phyloP scores from a whole-genome alignment of 2,329 filamentous ascomycete genomes.

The Fusarium beomiforme region DNA sequence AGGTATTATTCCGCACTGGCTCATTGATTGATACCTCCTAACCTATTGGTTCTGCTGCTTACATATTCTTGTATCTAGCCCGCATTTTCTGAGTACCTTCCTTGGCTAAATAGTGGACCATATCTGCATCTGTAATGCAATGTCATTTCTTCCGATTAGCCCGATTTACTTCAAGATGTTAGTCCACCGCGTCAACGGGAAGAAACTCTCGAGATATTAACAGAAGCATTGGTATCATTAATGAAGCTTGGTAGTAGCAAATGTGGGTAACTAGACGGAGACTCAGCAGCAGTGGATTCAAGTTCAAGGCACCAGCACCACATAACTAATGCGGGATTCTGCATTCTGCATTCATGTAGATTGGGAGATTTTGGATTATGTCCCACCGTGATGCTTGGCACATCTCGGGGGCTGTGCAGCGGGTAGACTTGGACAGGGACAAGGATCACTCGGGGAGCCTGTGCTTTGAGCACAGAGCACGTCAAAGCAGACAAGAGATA shows the following conservation, averaged over 20 bases:
- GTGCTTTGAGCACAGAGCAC: constrained; percentile 22
- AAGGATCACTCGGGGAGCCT: constrained; percentile 33
- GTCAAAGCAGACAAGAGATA: constrained; percentile 12
- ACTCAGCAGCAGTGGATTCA: constrained; percentile 22
- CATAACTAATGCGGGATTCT: constrained; percentile 21
- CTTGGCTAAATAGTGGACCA: constrained; percentile 36
- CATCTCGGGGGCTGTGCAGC: constrained; percentile 45
- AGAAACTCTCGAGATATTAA: constrained; percentile 22
- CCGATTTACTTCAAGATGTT: constrained; percentile 21
- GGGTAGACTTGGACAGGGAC: constrained; percentile 37
- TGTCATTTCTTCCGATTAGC: constrained; percentile 22
- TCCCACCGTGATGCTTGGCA: constrained; percentile 39
- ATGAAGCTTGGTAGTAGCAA: constrained; percentile 12
- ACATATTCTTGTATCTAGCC: constrained; percentile 22
- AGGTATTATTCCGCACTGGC: background rate
- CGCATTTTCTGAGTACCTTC: constrained; percentile 28
- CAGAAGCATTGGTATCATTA: constrained; percentile 12
- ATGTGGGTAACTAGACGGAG: constrained; percentile 33
- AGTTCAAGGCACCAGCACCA: constrained; percentile 36
- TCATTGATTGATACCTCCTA: constrained; percentile 5
- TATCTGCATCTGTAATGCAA: constrained; percentile 20
- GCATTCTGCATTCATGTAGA: constrained; percentile 36
- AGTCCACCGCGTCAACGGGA: constrained; percentile 13
- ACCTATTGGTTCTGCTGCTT: constrained; percentile 18
- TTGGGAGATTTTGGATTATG: constrained; percentile 33